A percentile compares a stretch with the other conserved stretches of the same genome.
Conservation (phyloP, 2,329 filamentous ascomycete genomes). For the Pseudophaeomoniella oleicola region DNA sequence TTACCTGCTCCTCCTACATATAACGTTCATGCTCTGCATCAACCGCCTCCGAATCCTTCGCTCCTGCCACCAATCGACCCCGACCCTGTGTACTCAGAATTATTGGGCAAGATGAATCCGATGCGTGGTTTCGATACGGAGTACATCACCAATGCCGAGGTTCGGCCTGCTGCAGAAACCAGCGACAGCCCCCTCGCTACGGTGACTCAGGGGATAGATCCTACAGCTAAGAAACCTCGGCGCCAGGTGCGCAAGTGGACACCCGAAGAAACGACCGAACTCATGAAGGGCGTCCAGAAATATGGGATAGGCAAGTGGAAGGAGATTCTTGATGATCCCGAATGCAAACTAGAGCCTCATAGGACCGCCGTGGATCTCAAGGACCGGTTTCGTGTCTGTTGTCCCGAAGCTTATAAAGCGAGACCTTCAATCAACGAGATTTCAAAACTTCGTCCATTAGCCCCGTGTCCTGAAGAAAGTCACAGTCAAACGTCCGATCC, state of each 20-base stretch:
- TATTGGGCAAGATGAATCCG: constrained; percentile 1
- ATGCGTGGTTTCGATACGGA: constrained; percentile 1
- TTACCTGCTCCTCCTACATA: constrained; percentile 22
- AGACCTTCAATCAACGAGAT: neutral
- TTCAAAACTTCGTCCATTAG: neutral
- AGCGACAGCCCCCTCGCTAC: constrained; percentile 3
- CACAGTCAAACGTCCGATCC: constrained; percentile 21
- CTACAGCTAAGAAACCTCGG: constrained; percentile 23
- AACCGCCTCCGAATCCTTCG: constrained; percentile 47
- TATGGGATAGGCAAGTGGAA: constrained; percentile 54
- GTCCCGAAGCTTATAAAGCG: constrained; percentile 29
- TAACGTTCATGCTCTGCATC: constrained; percentile 45
- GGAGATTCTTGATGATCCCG: constrained; percentile 41
- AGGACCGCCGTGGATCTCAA: constrained; percentile 50
- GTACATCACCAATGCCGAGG: neutral
- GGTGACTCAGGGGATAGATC: constrained; percentile 7
- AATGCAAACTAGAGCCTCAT: constrained; percentile 38
- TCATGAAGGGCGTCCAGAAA: constrained; percentile 43
- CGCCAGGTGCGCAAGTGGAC: constrained; percentile 42
- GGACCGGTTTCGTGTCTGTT: constrained; percentile 43
- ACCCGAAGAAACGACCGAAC: constrained; percentile 43
- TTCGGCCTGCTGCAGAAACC: constrained; percentile 1
- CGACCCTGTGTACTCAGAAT: constrained; percentile 13
- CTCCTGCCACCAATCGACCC: constrained; percentile 47
- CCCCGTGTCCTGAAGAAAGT: constrained; percentile 3